Conservation (phyloP, 2,329 filamentous ascomycete genomes). For the Coniosporium tulheliwenetii region DNA sequence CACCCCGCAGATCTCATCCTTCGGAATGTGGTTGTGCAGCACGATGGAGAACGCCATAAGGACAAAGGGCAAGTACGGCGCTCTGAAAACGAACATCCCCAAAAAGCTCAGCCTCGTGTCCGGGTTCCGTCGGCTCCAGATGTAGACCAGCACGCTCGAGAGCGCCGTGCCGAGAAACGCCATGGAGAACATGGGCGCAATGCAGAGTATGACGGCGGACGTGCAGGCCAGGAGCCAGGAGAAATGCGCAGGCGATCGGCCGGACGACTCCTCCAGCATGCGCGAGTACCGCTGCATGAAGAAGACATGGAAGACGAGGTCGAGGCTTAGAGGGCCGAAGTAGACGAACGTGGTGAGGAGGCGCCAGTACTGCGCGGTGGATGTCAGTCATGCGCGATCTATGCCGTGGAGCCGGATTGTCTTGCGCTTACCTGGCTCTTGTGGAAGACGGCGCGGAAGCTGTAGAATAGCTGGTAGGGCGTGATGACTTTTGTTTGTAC, state of each 20-base stretch:
- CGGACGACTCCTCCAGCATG: slow-evolving; percentile 87
- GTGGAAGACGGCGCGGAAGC: slow-evolving; percentile 76
- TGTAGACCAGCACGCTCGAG: slow-evolving; percentile 88
- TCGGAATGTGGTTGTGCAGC: slow-evolving; percentile 78
- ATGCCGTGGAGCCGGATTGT: neutral
- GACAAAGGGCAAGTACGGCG: slow-evolving; percentile 92
- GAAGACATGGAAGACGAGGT: slow-evolving; percentile 94
- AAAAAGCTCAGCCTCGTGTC: slow-evolving; percentile 47
- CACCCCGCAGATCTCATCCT: slow-evolving; percentile 92
- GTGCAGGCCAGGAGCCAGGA: slow-evolving; percentile 87
- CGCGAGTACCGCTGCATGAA: slow-evolving; percentile 94
- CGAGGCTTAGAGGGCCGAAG: slow-evolving; percentile 85
- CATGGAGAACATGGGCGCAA: slow-evolving; percentile 80
- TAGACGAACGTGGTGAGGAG: slow-evolving; percentile 94
- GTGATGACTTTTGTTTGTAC: slow-evolving; percentile 89
- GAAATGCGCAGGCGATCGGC: slow-evolving; percentile 80
- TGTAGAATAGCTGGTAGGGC: slow-evolving; percentile 94
- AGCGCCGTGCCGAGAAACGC: slow-evolving; percentile 89
- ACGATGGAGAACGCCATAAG: slow-evolving; percentile 82
- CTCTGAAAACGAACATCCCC: slow-evolving; percentile 78
- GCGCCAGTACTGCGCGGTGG: slow-evolving; percentile 65
- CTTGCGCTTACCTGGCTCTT: slow-evolving; percentile 63
- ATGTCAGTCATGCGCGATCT: slow-evolving; percentile 1
- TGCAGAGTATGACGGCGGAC: slow-evolving; percentile 57
- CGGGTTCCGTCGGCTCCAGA: slow-evolving; percentile 91